A percentile compares a stretch with the other conserved stretches of the same genome.
Evolutionary conservation across 2,329 filamentous ascomycete genomes (phyloP).

Genomic region (Calonectria naviculata): DNA sequence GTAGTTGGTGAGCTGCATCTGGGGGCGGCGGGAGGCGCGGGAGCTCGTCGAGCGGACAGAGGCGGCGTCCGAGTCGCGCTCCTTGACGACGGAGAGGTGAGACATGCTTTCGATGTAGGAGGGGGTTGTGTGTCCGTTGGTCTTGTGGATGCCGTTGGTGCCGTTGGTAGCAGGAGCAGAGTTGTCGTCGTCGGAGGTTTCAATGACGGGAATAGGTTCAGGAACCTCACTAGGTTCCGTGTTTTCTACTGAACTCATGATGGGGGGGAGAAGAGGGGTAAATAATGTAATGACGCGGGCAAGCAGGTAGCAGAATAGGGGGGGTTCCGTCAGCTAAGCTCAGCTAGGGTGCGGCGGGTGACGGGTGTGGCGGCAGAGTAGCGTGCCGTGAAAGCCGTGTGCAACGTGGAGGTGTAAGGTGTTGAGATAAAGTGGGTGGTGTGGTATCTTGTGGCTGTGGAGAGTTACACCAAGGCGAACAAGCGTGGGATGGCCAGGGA

Average conservation of each 20-base stretch:
- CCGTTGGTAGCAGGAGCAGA: constrained; percentile 41
- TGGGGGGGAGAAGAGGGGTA: constrained; percentile 29
- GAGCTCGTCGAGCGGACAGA: constrained; percentile 39
- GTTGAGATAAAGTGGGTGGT: constrained; percentile 4
- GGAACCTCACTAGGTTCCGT: constrained; percentile 33
- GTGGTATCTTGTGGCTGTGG: constrained; percentile 2
- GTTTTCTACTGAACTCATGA: constrained; percentile 36
- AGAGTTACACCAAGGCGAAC: not conserved
- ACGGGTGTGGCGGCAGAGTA: constrained; percentile 23
- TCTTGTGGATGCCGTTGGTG: constrained; percentile 32
- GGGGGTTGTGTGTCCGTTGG: constrained; percentile 41
- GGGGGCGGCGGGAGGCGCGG: constrained; percentile 39
- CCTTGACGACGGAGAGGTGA: constrained; percentile 58
- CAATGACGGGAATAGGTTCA: constrained; percentile 43
- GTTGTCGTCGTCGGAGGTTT: constrained; percentile 44
- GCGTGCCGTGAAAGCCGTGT: constrained; percentile 21
- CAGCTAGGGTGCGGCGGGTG: constrained; percentile 15
- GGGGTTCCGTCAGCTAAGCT: not conserved
- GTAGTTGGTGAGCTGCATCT: constrained; percentile 61
- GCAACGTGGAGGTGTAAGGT: constrained; percentile 1
- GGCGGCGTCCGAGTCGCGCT: constrained; percentile 41
- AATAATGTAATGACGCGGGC: constrained; percentile 9
- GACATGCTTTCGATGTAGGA: constrained; percentile 55
- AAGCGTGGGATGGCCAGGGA: not conserved
- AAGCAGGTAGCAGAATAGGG: not conserved